phyloP scores from a whole-genome alignment of 495 filamentous ascomycete species.

The Lentithecium fluviatile region DNA sequence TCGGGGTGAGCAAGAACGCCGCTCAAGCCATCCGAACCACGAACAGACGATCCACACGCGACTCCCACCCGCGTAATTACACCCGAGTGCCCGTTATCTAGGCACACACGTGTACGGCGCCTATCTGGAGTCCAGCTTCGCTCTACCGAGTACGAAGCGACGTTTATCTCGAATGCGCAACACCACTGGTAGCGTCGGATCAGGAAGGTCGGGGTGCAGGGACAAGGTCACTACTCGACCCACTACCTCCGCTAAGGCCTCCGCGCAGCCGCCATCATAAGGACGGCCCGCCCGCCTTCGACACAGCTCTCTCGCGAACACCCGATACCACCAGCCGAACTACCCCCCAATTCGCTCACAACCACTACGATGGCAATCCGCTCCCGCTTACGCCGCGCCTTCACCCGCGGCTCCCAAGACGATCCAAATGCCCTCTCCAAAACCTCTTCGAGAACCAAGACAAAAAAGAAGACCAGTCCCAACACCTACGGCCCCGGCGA shows the following conservation, averaged over 20 bases:
- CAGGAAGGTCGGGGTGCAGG: neutral
- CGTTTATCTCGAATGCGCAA: neutral
- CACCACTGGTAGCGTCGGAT: neutral
- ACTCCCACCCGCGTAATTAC: too few species aligned
- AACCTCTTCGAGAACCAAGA: conserved; percentile 16
- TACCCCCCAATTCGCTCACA: neutral
- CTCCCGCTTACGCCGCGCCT: conserved; percentile 40
- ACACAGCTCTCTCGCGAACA: conserved; percentile 2
- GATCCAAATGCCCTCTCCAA: conserved; percentile 13
- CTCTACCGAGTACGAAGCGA: neutral
- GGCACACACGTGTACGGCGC: too few species aligned
- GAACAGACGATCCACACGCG: too few species aligned
- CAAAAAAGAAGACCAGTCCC: conserved; percentile 15
- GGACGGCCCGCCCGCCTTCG: neutral
- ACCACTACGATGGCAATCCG: conserved; percentile 43
- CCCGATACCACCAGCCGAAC: neutral
- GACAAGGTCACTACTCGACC: neutral
- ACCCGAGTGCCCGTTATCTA: too few species aligned
- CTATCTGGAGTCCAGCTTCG: too few species aligned
- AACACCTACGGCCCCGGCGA: conserved; percentile 46
- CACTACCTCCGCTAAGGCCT: conserved; percentile 6
- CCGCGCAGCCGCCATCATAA: conserved; percentile 4
- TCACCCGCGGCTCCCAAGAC: conserved; percentile 32
- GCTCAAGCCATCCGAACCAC: too few species aligned
- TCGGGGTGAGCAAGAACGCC: too few species aligned